Evolutionary conservation across 2,329 filamentous ascomycete genomes (phyloP), one percentile per base, ranked within the genome.

Genomic region (Emergomyces orientalis): DNA sequence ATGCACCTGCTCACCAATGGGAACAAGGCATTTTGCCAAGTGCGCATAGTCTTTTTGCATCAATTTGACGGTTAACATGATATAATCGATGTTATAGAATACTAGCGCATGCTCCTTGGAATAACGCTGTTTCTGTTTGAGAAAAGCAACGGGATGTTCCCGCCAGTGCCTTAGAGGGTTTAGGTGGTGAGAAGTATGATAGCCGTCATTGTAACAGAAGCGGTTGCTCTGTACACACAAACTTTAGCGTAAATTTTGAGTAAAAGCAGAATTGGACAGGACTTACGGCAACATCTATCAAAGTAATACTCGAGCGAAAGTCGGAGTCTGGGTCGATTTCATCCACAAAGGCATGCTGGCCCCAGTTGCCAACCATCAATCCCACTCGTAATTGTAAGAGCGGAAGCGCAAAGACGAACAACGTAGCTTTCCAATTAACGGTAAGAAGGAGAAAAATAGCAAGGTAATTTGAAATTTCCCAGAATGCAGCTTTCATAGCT

Each of bases 291-390:
- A 92, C 88, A 69, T 93, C 89, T 62, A 93, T 86, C 30, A 93
- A 72, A 0, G 89, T 92, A 67, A 92, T 89, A 72, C 88, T 91
- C 0, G 87, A 90, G 43, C 88, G 81, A 69, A 86, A 92, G 71
- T 93, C 89, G 0, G 88, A 91, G 69, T 89, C 84, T 0, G 89
- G 89, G 67, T 90, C 86, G 14, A 84, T 78, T 25, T 86, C 83
- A 69, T 93, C 89, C 7, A 93, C 88, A 66, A 93, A 86, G 1
- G 89, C 89, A 72, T 93, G 89, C 72, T 93, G 89, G 3, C 88
- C 89, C 88, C 88, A 93, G 71, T 93, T 93, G 1, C 89, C 89
- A 8, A 89, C 81, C 89, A 92, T 93, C 66, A 93, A 74, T 0
- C 86, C 89, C 22, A 90, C 68, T 0, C 89, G 82, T 74, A 92